A percentile compares a stretch with the other conserved stretches of the same genome.
phyloP scores from a whole-genome alignment of 2,329 filamentous ascomycete genomes.

The Phialemoniopsis sp. region DNA sequence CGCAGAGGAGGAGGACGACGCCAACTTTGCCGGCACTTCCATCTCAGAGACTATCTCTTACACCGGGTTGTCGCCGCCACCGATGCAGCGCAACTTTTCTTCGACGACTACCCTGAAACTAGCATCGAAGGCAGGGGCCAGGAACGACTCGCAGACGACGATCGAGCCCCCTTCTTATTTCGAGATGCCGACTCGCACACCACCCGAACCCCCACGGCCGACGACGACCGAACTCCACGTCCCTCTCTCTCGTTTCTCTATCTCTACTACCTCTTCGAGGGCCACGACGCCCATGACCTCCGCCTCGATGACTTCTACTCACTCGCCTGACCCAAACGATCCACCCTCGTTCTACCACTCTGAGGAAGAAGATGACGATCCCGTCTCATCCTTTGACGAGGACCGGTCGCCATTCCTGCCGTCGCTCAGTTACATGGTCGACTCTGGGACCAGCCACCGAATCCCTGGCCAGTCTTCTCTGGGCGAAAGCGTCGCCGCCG shows the following conservation, averaged over 20 bases:
- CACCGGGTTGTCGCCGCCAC: constrained; percentile 49
- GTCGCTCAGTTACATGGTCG: too few species aligned
- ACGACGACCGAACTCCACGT: constrained; percentile 12
- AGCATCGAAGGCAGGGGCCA: neutral
- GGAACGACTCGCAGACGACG: constrained; percentile 2
- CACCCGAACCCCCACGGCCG: constrained; percentile 2
- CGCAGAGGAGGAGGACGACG: constrained; percentile 53
- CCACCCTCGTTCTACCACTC: constrained; percentile 42
- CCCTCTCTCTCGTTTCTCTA: constrained; percentile 19
- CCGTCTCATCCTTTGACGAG: constrained; percentile 29
- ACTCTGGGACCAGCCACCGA: too few species aligned
- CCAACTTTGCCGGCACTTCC: constrained; percentile 56
- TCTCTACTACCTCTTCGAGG: constrained; percentile 12
- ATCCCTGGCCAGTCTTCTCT: constrained; percentile 14
- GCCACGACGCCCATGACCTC: constrained; percentile 28
- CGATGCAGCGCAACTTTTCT: constrained; percentile 34
- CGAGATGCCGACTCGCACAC: neutral
- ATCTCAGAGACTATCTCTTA: constrained; percentile 38
- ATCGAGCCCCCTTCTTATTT: constrained; percentile 1
- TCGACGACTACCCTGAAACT: constrained; percentile 12
- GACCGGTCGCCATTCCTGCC: too few species aligned
- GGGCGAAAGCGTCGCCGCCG: constrained; percentile 15
- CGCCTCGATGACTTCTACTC: constrained; percentile 14
- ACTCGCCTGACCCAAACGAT: constrained; percentile 32
- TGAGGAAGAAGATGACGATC: constrained; percentile 24